These are phyloP conservation scores for Diaporthe vexans DNA, from an alignment of 2,329 filamentous ascomycete species.

Conservation along the genomic window DNA sequence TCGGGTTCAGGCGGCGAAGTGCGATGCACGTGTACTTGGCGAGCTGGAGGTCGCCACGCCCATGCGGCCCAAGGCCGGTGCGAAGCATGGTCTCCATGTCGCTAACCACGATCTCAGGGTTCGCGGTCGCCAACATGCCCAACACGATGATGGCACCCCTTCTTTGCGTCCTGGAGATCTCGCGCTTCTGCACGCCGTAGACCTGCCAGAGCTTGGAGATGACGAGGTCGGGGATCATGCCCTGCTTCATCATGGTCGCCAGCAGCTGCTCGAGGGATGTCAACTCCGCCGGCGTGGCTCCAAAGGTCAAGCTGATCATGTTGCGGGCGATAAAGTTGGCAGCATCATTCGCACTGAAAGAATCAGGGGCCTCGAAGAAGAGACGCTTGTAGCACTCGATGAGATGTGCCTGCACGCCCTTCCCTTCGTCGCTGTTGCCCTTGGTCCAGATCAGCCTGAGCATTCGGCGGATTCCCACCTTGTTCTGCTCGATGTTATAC, in stretches of 20 bases:
- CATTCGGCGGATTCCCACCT: constrained; percentile 94
- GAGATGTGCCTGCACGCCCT: constrained; percentile 95
- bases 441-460: constrained; percentile 98
- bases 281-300: constrained; percentile 92
- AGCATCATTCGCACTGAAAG: constrained; percentile 88
- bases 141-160: constrained; percentile 95
- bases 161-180: constrained; percentile 92
- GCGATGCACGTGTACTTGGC: constrained; percentile 98
- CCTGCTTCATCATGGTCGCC: constrained; percentile 97
- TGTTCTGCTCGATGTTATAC: constrained; percentile 95
- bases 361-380: constrained; percentile 95
- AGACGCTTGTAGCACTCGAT: constrained; percentile 97
- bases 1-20: constrained; percentile 89
- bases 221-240: constrained; percentile 87
- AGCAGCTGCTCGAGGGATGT: constrained; percentile 96
- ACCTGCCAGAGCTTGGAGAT: constrained; percentile 97
- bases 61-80: constrained; percentile 86
- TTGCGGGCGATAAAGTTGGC: constrained; percentile 97
- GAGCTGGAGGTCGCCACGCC: constrained; percentile 85
- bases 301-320: constrained; percentile 99
- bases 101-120: constrained; percentile 91
- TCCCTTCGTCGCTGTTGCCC: constrained; percentile 98
- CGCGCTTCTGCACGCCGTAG: constrained; percentile 92
- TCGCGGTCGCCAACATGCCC: constrained; percentile 95
- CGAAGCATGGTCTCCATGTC: constrained; percentile 96